Base-by-base conservation (phyloP, 1,284 basidiomycete species). In the Mycosarcoma maydis region DNA sequence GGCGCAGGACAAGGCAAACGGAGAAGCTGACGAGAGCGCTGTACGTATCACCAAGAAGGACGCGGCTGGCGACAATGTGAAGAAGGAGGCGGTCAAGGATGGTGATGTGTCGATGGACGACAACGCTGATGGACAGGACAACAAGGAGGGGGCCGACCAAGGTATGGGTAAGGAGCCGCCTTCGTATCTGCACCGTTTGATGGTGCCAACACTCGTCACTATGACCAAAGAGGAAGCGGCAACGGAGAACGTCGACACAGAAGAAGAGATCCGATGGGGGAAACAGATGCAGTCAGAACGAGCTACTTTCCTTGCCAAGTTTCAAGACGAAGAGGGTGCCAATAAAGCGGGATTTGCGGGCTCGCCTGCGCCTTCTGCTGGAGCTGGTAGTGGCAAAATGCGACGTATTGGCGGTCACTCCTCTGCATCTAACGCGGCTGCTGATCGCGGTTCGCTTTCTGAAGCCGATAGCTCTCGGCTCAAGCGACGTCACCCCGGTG, bases 211-310 rank as follows among this genome's bases (percentile, higher is more conserved):
- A 4, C 40, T 80, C 14, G 19, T 60, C 7, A 43, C 37, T 1
- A 66, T 75, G 36, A 23, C 57, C 1, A 34, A 22, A 6, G 73
- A 73, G 19, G 57, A 70, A 23, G 67, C 69, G 23, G 62, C 66
- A 7, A 36, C 33, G n/a, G 79, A 81, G 56, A 80, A 81, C 37
- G 44, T 65, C 8, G 78, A 81, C 33, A 68, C 76, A 1, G 68
- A 70, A n/a, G 78, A 81, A 22, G 79, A 81, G 52, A 57, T 76
- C 41, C 53, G 48, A 16, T 81, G 76, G 76, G 79, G 77, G 6
- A 70, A 72, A 39, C 66, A 73, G 55, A 78, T 80, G 77, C 75
- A 75, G 38, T 65, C 67, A 2, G 74, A 78, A 49, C 68, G 79
- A 2, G 56, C 65, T 0, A 71, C 73, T 5, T 81, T 81, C 64